Evolutionary conservation across 2,329 filamentous ascomycete genomes (phyloP), one percentile per base, ranked within the genome.

Genomic region (Ophidiomyces ophidiicola): DNA sequence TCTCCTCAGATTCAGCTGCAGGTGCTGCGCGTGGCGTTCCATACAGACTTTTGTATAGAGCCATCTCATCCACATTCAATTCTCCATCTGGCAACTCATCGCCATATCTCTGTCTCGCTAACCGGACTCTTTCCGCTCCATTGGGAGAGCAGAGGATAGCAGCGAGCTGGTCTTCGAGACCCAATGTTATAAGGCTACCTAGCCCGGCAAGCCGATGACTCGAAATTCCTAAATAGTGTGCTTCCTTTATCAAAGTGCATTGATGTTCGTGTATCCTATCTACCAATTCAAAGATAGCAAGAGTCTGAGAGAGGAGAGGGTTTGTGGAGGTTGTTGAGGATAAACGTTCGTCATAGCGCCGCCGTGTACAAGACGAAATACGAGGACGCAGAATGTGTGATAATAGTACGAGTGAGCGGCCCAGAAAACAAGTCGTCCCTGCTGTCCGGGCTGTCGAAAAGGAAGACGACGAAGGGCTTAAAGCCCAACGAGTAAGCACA

Each of bases 1-100:
- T 49, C 7, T 56, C 48, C 2, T 51, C 35, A 5, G 56, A 51
- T 26, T 58, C 44, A 3, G 51, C 48, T 28, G 48, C 53, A 35
- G 58, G 40, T 7, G 35, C 41, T 6, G 54, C 36, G 1, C 82
- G 56, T 1, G 86, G 84, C 23, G 78, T 68, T 1, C 87, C 88
- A 56, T 90, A 94, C 11, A 93, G 63, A 46, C 85, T 71, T 53
- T 81, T 76, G 58, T 93, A 94, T 1, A 93, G 63, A 33, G 64
- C 66, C 51, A 80, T 78, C 57, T 94, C 86, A 38, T 80, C 72
- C 1, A 70, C 67, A 23, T 68, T 76, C 36, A 94, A 59, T 50
- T 83, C 75, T 23, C 71, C 77, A 21, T 76, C 72, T 0, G 87
- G 87, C 17, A 94, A 60, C 0, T 71, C 78, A 52, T 90, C 78